Evolutionary conservation across 2,329 filamentous ascomycete genomes (phyloP), one percentile per base, ranked within the genome.

Genomic region (Colletotrichum tropicale): DNA sequence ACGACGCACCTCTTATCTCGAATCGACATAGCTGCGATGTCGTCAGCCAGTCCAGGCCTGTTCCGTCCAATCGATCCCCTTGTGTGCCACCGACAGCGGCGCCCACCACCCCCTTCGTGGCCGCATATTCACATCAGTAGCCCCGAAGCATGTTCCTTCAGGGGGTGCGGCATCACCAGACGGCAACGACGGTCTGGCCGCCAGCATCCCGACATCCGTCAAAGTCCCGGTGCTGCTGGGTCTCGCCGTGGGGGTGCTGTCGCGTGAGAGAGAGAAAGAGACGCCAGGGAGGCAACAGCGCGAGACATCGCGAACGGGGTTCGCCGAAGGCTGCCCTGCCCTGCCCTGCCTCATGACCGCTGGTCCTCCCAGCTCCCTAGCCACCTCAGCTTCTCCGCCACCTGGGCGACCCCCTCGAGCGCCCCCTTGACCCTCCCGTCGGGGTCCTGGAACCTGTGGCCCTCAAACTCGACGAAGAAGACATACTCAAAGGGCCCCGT

Each of bases 401-500:
- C 89, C 34, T 82, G 82, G 2, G 85, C 86, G 78, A 96, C 87
- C 77, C 90, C 89, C 66, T 86, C 86, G 81, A 96, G 83, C 30
- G 92, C 93, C 26, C 84, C 85, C 74, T 90, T 88, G 18, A 96
- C 93, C 76, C 88, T 87, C 5, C 88, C 90, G 68, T 89, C 87
- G 3, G 88, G 87, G 79, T 91, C 91, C 65, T 85, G 83, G 71
- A 83, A 80, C 78, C 85, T 86, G 82, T 91, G 89, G 2, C 94
- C 93, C 82, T 94, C 91, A 80, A 98, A 96, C 87, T 98, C 96
- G 34, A 98, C 93, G 82, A 98, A 96, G 86, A 98, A 98, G 48
- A 98, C 91, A 85, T 98, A 98, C 83, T 98, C 93, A 91, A 98
- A 98, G 24, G 94, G 92, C 79, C 88, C 86, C 52, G 90, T 87